Percentiles rank a stretch among this genome's conserved stretches.
phyloP scores from a whole-genome alignment of 2,329 filamentous ascomycete species.

The Pseudogymnoascus sp. region DNA sequence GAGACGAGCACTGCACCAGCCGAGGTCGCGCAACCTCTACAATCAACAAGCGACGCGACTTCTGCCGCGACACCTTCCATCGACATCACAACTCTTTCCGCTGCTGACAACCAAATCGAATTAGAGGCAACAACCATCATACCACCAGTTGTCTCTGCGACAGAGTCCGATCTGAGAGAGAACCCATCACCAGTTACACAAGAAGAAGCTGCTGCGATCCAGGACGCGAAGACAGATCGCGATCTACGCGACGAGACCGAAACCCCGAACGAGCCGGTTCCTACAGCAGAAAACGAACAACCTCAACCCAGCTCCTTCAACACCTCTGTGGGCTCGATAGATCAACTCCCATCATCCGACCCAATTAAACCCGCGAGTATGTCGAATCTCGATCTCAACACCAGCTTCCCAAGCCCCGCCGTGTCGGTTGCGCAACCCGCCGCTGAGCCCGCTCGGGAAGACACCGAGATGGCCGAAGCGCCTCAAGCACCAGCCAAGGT shows the following conservation, averaged over 20 bases:
- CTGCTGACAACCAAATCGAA: background rate
- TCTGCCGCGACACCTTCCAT: background rate
- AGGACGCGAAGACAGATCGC: conserved; percentile 7
- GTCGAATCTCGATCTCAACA: conserved; percentile 11
- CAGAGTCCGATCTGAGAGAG: conserved; percentile 26
- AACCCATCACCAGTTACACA: conserved; percentile 10
- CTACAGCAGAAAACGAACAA: conserved; percentile 8
- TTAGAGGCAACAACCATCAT: conserved; percentile 19
- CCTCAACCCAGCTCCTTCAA: background rate
- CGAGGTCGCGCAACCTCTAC: conserved; percentile 10
- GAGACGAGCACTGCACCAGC: conserved; percentile 12
- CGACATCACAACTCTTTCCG: background rate
- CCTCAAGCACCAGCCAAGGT: conserved; percentile 42
- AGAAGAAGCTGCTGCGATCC: conserved; percentile 10
- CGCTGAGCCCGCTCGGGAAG: conserved; percentile 12
- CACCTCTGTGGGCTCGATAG: background rate
- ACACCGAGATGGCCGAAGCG: conserved; percentile 28
- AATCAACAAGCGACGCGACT: conserved; percentile 3
- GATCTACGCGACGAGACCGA: conserved; percentile 7
- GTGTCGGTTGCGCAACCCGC: background rate
- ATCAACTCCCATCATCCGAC: background rate
- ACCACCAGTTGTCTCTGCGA: conserved; percentile 25
- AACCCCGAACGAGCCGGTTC: background rate
- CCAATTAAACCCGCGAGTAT: conserved; percentile 7
- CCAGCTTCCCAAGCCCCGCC: background rate